phyloP scores from a whole-genome alignment of 768 basidiomycete genomes.

The Kwoniella bestiolae region DNA sequence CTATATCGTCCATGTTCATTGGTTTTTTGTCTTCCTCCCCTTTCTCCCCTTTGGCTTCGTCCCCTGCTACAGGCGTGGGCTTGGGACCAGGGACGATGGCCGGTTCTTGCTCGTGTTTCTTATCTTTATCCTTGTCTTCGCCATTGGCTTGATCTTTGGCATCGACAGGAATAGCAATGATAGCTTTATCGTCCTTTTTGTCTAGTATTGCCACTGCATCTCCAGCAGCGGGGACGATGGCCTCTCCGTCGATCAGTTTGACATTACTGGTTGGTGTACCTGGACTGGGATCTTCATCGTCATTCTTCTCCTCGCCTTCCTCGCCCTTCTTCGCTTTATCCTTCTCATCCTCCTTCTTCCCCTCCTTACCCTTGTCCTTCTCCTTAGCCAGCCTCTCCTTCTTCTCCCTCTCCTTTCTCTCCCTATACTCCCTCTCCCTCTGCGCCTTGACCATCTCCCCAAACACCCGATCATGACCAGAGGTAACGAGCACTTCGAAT shows the following conservation, averaged over 20 bases:
- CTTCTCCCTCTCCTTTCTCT: slow-evolving; percentile 41
- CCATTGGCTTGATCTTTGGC: neutral
- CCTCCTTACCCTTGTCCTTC: slow-evolving; percentile 13
- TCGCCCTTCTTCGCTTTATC: neutral
- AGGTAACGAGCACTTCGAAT: slow-evolving; percentile 43
- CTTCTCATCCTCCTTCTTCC: slow-evolving; percentile 9
- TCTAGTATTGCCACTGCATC: slow-evolving; percentile 6
- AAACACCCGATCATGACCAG: slow-evolving; percentile 43
- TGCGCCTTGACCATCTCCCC: slow-evolving; percentile 47
- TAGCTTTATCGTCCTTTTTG: slow-evolving; percentile 12
- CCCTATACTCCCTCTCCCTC: slow-evolving; percentile 45
- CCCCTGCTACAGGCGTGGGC: neutral
- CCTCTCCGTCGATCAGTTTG: slow-evolving; percentile 29
- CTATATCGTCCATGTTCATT: slow-evolving; percentile 38
- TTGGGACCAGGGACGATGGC: slow-evolving; percentile 12
- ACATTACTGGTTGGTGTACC: slow-evolving; percentile 24
- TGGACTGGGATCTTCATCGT: slow-evolving; percentile 13
- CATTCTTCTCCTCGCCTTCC: slow-evolving; percentile 12
- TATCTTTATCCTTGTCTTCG: slow-evolving; percentile 11
- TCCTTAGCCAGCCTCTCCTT: slow-evolving; percentile 30
- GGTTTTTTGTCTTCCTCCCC: slow-evolving; percentile 24
- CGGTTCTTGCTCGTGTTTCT: slow-evolving; percentile 33
- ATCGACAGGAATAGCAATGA: slow-evolving; percentile 25
- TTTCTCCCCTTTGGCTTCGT: slow-evolving; percentile 29
- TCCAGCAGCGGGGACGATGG: neutral